Evolutionary conservation across 2,329 filamentous ascomycete genomes (phyloP), one percentile per base, ranked within the genome.

Genomic region (Pseudopithomyces maydicus): DNA sequence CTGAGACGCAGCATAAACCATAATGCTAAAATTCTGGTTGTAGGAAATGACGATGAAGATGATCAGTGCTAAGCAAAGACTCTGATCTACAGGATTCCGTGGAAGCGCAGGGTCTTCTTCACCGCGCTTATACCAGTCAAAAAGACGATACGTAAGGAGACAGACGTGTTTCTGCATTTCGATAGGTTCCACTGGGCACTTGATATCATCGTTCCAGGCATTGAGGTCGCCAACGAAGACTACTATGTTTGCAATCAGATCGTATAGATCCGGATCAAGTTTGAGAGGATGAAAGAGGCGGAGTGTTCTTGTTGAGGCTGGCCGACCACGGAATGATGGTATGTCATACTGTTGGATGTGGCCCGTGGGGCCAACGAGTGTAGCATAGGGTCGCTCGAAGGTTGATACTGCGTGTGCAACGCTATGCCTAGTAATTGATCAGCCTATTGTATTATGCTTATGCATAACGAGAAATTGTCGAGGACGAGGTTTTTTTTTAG

Each of bases 81-180:
- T 63, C 45, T 71, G 61, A 41, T 71, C 65, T 1, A 70, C 32
- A 11, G 65, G 61, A 5, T 43, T 52, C 12, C 55, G 35, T 15
- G 50, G 38, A 15, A 15, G 14, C 19, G 15, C 22, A 15, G 36
- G 3, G 36, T 49, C 12, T 33, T 62, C 56, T 54, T 65, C 60
- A 33, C 52, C 60, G 23, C 39, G 29, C 39, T 66, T 65, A 41
- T 70, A 69, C 70, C 70, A 74, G 45, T 66, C 59, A 33, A 72
- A 68, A 0, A 74, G 56, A 12, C 66, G 55, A 44, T 71, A 70
- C 35, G 63, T 58, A 12, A 74, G 57, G 5, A 72, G 53, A 29
- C 57, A 65, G 10, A 57, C 63, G 36, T 74, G 66, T 35, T 73
- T 74, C 48, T 74, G 71, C 20, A 74, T 60, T 10, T 73, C 70